Evolutionary conservation across 495 filamentous ascomycete genomes (phyloP).

Genomic region (Aspergillus saccharolyticus): DNA sequence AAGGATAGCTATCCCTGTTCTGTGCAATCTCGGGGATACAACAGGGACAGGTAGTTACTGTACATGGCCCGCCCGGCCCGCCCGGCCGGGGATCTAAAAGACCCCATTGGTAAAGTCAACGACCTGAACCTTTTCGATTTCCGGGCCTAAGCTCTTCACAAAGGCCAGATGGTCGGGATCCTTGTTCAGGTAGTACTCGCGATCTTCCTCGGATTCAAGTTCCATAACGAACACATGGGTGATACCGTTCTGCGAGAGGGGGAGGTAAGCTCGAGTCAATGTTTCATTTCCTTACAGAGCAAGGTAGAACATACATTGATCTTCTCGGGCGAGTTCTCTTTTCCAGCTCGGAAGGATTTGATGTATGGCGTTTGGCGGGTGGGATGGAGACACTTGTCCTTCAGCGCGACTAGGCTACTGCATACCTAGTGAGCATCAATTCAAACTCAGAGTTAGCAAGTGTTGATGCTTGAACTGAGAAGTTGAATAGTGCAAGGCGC

Average conservation of each 20-base stretch:
- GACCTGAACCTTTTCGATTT: slow-evolving; percentile 36
- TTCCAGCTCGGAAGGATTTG: slow-evolving; percentile 51
- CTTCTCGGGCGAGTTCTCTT: slow-evolving; percentile 60
- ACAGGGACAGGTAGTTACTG: neutral
- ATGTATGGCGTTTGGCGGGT: slow-evolving; percentile 42
- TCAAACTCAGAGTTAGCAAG: slow-evolving; percentile 2
- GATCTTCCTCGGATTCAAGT: slow-evolving; percentile 30
- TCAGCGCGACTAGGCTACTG: slow-evolving; percentile 30
- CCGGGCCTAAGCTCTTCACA: slow-evolving; percentile 23
- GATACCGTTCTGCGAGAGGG: slow-evolving; percentile 23
- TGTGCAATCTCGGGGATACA: no score
- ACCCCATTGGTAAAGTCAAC: slow-evolving; percentile 31
- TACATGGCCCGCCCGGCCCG: neutral
- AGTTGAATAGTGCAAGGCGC: slow-evolving; percentile 16
- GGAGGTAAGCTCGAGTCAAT: no score
- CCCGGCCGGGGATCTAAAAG: neutral
- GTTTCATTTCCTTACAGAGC: no score
- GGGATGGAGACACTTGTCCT: slow-evolving; percentile 40
- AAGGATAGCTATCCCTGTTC: no score
- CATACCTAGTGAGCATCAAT: slow-evolving; percentile 20
- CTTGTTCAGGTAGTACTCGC: slow-evolving; percentile 39
- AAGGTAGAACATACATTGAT: slow-evolving; percentile 55
- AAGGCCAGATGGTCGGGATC: slow-evolving; percentile 38
- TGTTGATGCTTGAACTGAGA: neutral
- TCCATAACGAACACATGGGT: slow-evolving; percentile 43